These are phyloP conservation scores for Verruconis gallopava DNA, from an alignment of 2,329 filamentous ascomycete species.

Conservation along the genomic window DNA sequence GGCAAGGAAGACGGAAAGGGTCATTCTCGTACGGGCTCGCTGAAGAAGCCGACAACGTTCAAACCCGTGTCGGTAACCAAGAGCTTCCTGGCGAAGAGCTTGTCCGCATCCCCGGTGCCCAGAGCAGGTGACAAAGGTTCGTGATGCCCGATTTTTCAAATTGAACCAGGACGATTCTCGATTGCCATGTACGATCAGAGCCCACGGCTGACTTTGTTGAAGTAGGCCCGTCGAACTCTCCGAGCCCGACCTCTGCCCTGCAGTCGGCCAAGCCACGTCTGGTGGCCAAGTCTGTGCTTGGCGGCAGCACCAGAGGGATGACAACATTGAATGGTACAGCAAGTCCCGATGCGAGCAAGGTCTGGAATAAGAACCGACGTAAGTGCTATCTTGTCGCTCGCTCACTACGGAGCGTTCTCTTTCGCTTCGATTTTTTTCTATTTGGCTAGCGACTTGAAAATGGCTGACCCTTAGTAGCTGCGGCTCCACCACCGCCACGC, in stretches of 20 bases:
- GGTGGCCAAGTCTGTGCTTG: slow-evolving; percentile 60
- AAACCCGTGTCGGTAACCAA: slow-evolving; percentile 79
- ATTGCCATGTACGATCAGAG: background rate
- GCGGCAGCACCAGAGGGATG: slow-evolving; percentile 39
- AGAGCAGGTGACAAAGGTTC: slow-evolving; percentile 44
- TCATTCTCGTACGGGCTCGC: slow-evolving; percentile 44
- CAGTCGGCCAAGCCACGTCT: slow-evolving; percentile 54
- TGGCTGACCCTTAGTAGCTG: slow-evolving; percentile 18
- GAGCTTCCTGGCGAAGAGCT: slow-evolving; percentile 66
- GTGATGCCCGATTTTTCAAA: too few species aligned
- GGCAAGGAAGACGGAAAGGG: slow-evolving; percentile 43
- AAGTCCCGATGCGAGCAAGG: slow-evolving; percentile 57
- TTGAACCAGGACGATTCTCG: too few species aligned
- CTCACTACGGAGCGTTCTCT: slow-evolving; percentile 12
- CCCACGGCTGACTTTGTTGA: background rate
- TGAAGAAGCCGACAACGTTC: slow-evolving; percentile 67
- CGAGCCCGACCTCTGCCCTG: slow-evolving; percentile 30
- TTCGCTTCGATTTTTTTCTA: slow-evolving; percentile 20
- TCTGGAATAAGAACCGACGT: slow-evolving; percentile 87
- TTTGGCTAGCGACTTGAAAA: too few species aligned
- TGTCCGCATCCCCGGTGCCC: slow-evolving; percentile 34
- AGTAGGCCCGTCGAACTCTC: slow-evolving; percentile 19
- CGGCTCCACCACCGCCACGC: slow-evolving; percentile 57
- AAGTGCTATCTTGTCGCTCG: slow-evolving; percentile 25
- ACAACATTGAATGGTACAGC: slow-evolving; percentile 46